A percentile compares a stretch with the other conserved stretches of the same genome.
Conservation (phyloP, 768 basidiomycete genomes). For the Panellus pusillus region DNA sequence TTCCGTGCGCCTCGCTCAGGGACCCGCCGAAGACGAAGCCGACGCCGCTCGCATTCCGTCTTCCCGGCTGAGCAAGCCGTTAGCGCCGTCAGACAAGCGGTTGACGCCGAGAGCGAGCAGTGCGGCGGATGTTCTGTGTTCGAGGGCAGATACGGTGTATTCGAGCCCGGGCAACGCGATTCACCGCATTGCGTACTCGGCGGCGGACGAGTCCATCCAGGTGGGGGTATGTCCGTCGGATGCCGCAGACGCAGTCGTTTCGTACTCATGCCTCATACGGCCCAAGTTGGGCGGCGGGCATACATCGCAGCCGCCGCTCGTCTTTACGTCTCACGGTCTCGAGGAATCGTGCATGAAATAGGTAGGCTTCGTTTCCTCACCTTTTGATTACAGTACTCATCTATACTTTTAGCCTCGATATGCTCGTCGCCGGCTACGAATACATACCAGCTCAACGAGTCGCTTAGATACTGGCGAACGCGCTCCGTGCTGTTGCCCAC, state of each 20-base stretch:
- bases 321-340: too few species aligned
- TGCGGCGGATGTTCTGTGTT: conserved; percentile 62
- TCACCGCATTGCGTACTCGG: too few species aligned
- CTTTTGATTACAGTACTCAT: too few species aligned
- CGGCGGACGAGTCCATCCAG: conserved; percentile 84
- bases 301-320: conserved; percentile 70
- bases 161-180: conserved; percentile 94
- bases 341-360: conserved; percentile 88
- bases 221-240: conserved; percentile 83
- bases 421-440: too few species aligned
- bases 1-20: too few species aligned
- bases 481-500: too few species aligned
- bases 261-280: conserved; percentile 93
- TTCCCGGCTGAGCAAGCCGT: conserved; percentile 62
- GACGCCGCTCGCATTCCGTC: too few species aligned
- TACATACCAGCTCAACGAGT: too few species aligned
- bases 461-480: too few species aligned
- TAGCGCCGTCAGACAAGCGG: conserved; percentile 51
- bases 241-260: conserved; percentile 60
- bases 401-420: too few species aligned
- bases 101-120: conserved; percentile 53
- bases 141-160: conserved; percentile 73
- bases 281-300: conserved; percentile 90
- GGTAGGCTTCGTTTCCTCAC: conserved; percentile 44
- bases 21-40: too few species aligned